Conservation (phyloP, 257 asterid species). For the Mitragyna speciosa region DNA sequence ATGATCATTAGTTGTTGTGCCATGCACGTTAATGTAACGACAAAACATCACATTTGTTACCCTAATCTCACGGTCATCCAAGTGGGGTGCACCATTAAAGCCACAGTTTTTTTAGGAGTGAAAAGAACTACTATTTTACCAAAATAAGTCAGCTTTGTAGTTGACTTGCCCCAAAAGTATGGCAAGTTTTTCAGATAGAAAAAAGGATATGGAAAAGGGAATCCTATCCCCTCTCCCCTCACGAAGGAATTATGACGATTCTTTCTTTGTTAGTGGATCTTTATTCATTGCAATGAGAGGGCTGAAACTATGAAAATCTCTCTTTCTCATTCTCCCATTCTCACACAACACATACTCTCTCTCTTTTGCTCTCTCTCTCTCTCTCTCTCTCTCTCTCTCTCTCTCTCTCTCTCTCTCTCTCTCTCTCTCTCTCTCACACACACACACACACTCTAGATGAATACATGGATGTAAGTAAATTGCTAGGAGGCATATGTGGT, state of each 20-base stretch:
- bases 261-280: slow-evolving; percentile 37
- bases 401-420: neutral
- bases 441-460: neutral
- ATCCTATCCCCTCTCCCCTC: slow-evolving; percentile 42
- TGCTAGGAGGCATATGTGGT: slow-evolving; percentile 45
- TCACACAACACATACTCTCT: neutral
- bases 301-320: neutral
- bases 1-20: neutral
- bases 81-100: slow-evolving; percentile 43
- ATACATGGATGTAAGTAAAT: neutral
- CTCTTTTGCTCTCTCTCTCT: neutral
- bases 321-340: neutral
- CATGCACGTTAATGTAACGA: slow-evolving; percentile 24
- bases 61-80: slow-evolving; percentile 19
- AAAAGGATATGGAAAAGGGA: slow-evolving; percentile 49
- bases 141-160: slow-evolving; percentile 53
- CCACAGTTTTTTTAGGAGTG: neutral
- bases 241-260: slow-evolving; percentile 31
- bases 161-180: slow-evolving; percentile 85
- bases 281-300: slow-evolving; percentile 22
- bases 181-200: slow-evolving; percentile 38
- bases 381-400: neutral
- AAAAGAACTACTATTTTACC: slow-evolving; percentile 10
- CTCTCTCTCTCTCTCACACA: neutral
- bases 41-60: slow-evolving; percentile 17